Conservation (phyloP, 352 stramenopile genomes). For the Phytophthora fragariaefolia region DNA sequence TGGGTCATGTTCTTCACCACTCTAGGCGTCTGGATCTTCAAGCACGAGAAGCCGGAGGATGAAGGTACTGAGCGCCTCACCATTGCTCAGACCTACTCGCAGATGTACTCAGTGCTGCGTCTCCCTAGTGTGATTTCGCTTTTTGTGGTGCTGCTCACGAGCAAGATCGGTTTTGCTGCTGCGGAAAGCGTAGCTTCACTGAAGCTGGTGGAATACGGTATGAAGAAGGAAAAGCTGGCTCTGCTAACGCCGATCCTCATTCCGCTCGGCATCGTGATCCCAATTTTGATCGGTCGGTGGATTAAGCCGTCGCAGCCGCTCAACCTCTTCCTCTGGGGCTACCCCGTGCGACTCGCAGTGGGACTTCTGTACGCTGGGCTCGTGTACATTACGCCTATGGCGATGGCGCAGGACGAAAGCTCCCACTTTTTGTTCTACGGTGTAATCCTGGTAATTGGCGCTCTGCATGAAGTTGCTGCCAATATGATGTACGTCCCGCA, state of each 20-base stretch:
- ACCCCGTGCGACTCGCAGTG: conserved; percentile 85
- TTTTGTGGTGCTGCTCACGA: conserved; percentile 90
- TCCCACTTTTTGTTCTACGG: conserved; percentile 83
- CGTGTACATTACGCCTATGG: conserved; percentile 81
- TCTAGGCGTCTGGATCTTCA: conserved; percentile 92
- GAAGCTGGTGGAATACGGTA: conserved; percentile 92
- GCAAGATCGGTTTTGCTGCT: conserved; percentile 92
- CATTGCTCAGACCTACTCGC: conserved; percentile 90
- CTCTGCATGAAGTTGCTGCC: conserved; percentile 82
- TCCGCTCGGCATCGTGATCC: conserved; percentile 89
- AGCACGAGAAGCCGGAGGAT: conserved; percentile 81
- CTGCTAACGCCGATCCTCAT: conserved; percentile 89
- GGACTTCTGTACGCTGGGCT: conserved; percentile 85
- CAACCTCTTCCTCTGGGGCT: conserved; percentile 82
- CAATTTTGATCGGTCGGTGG: conserved; percentile 75
- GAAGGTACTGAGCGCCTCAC: conserved; percentile 71
- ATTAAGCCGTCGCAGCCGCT: conserved; percentile 79
- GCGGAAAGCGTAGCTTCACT: conserved; percentile 92
- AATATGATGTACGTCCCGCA: conserved; percentile 95
- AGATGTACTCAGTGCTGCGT: conserved; percentile 87
- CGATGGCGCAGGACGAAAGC: conserved; percentile 79
- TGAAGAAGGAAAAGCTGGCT: conserved; percentile 94
- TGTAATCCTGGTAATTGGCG: conserved; percentile 71
- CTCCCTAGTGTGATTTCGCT: conserved; percentile 90
- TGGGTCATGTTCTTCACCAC: conserved; percentile 94